Percentiles rank a stretch among this genome's conserved stretches.
These are phyloP conservation scores for Orbilia quercus DNA, from an alignment of 2,329 filamentous ascomycete genomes.

Conservation along the genomic window DNA sequence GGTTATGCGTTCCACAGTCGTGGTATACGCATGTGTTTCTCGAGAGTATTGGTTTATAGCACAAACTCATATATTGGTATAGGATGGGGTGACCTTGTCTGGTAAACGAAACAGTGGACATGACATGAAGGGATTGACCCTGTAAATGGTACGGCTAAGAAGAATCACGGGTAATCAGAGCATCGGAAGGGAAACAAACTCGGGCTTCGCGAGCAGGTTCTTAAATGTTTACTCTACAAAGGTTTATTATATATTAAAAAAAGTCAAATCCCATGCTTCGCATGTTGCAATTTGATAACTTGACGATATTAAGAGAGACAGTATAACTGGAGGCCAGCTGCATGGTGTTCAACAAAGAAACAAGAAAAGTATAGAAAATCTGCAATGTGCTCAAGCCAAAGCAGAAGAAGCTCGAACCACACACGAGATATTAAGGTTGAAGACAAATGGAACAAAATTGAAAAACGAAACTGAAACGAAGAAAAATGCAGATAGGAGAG, in stretches of 20 bases:
- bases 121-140: too few species aligned
- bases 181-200: not conserved
- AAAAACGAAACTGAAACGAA: slow-evolving; percentile 17
- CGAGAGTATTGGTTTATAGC: not conserved
- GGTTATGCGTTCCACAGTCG: not conserved
- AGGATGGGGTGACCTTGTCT: not conserved
- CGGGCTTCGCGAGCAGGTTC: not conserved
- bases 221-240: slow-evolving; percentile 13
- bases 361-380: slow-evolving; percentile 9
- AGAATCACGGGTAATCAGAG: not conserved
- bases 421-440: slow-evolving; percentile 7
- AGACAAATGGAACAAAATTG: slow-evolving; percentile 12
- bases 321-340: slow-evolving; percentile 10
- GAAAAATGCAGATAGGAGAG: slow-evolving; percentile 53
- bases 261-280: slow-evolving; percentile 55
- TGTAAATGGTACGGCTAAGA: not conserved
- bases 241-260: slow-evolving; percentile 39
- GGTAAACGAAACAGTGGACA: too few species aligned
- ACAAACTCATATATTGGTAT: too few species aligned
- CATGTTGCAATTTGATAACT: slow-evolving; percentile 54
- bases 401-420: not conserved
- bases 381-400: slow-evolving; percentile 21
- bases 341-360: slow-evolving; percentile 1
- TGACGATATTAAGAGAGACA: slow-evolving; percentile 36
- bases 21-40: not conserved